phyloP scores from a whole-genome alignment of 208 protist species.

The Leishmania lainsoni region DNA sequence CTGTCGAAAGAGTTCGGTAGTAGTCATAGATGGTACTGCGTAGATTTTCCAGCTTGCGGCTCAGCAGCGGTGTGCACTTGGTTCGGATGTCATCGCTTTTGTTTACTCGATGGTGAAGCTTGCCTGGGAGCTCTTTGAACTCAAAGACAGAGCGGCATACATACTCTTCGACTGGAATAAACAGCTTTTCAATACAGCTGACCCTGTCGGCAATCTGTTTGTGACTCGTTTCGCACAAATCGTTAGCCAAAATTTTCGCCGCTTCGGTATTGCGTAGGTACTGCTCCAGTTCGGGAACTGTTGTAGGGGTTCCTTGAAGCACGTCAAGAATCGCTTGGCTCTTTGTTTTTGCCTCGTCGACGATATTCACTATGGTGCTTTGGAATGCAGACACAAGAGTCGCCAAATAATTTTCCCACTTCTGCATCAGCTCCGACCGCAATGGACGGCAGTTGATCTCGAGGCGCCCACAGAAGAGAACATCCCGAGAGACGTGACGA shows the following conservation, averaged over 20 bases:
- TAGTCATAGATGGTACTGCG: slow-evolving; percentile 48
- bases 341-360: slow-evolving; percentile 41
- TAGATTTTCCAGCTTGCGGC: slow-evolving; percentile 53
- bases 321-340: slow-evolving; percentile 38
- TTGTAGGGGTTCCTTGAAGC: slow-evolving; percentile 51
- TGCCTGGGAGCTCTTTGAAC: slow-evolving; percentile 67
- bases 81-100: slow-evolving; percentile 39
- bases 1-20: slow-evolving; percentile 67
- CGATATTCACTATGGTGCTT: slow-evolving; percentile 34
- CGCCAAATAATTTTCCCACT: slow-evolving; percentile 63
- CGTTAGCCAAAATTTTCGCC: slow-evolving; percentile 43
- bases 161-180: slow-evolving; percentile 57
- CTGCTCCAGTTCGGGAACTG: slow-evolving; percentile 76
- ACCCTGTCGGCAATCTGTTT: slow-evolving; percentile 53
- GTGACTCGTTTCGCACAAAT: slow-evolving; percentile 50
- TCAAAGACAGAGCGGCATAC: slow-evolving; percentile 59
- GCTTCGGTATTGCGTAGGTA: slow-evolving; percentile 41
- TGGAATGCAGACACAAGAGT: slow-evolving; percentile 54
- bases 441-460: slow-evolving; percentile 62
- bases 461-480: slow-evolving; percentile 80
- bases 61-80: slow-evolving; percentile 55
- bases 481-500: slow-evolving; percentile 48
- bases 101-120: slow-evolving; percentile 32
- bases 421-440: slow-evolving; percentile 47
- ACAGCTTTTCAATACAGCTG: slow-evolving; percentile 66